phyloP scores from a whole-genome alignment of 345 rosid species.

The Eucalyptus coolabah region DNA sequence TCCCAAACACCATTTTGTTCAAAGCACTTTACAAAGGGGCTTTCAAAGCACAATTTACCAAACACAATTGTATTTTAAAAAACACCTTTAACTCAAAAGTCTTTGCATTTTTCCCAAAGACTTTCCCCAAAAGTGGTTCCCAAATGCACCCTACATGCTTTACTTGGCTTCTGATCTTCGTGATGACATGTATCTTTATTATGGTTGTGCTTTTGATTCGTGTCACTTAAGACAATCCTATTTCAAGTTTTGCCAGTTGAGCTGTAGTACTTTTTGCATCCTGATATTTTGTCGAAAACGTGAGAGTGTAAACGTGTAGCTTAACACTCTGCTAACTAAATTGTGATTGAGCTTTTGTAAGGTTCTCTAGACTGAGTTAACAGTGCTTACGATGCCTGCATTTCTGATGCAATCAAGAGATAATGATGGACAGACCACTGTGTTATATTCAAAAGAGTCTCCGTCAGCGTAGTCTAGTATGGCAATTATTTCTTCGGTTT shows the following conservation, averaged over 20 bases:
- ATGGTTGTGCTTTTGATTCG: slow-evolving; percentile 84
- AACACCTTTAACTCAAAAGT: no score
- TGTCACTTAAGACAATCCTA: slow-evolving; percentile 34
- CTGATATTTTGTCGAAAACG: neutral
- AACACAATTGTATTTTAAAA: no score
- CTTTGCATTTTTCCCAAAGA: no score
- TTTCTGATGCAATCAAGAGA: neutral
- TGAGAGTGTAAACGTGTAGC: neutral
- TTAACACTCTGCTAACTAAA: neutral
- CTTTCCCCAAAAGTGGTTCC: no score
- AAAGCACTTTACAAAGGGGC: no score
- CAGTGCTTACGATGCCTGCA: neutral
- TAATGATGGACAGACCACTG: neutral
- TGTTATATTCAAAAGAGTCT: neutral
- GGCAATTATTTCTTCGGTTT: neutral
- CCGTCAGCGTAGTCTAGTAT: neutral
- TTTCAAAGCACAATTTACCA: no score
- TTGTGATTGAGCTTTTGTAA: neutral
- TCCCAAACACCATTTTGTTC: no score
- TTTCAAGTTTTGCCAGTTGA: neutral
- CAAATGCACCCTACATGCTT: slow-evolving; percentile 24
- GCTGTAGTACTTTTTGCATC: neutral
- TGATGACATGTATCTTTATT: slow-evolving; percentile 60
- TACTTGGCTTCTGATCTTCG: slow-evolving; percentile 66
- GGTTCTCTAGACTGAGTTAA: neutral